These are phyloP conservation scores for Plantago ovata DNA, from an alignment of 257 asterid species.

Conservation along the genomic window DNA sequence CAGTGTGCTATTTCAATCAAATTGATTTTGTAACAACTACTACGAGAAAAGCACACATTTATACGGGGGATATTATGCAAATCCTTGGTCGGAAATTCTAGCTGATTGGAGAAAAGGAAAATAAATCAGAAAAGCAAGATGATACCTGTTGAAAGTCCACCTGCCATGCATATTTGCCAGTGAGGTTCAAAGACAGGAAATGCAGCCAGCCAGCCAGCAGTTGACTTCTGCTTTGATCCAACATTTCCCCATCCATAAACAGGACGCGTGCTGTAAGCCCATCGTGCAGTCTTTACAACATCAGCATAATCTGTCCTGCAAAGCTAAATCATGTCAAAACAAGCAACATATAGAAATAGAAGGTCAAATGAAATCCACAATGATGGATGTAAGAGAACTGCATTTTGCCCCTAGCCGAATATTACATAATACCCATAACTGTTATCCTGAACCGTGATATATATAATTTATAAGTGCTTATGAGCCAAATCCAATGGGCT, in stretches of 20 bases:
- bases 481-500: no score
- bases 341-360: conserved; percentile 19
- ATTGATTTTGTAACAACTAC: no score
- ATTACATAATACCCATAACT: no score
- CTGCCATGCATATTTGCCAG: conserved; percentile 98
- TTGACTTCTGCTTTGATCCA: conserved; percentile 79
- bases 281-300: conserved; percentile 76
- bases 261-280: conserved; percentile 90
- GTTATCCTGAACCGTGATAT: no score
- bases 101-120: conserved; percentile 4
- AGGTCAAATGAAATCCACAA: conserved; percentile 21
- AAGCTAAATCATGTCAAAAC: conserved; percentile 34
- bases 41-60: no score
- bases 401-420: no score
- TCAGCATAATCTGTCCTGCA: conserved; percentile 85
- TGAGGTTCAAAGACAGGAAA: conserved; percentile 99
- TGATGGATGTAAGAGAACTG: neutral
- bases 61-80: neutral
- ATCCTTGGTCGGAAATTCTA: neutral
- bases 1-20: no score
- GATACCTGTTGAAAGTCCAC: conserved; percentile 93
- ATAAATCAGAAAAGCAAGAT: conserved; percentile 7
- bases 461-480: no score
- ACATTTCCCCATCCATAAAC: conserved; percentile 95
- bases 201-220: conserved; percentile 99